Percentiles rank a stretch among this genome's conserved stretches.
These are phyloP conservation scores for Sporormia fimetaria DNA, from an alignment of 495 filamentous ascomycete genomes.

Conservation along the genomic window DNA sequence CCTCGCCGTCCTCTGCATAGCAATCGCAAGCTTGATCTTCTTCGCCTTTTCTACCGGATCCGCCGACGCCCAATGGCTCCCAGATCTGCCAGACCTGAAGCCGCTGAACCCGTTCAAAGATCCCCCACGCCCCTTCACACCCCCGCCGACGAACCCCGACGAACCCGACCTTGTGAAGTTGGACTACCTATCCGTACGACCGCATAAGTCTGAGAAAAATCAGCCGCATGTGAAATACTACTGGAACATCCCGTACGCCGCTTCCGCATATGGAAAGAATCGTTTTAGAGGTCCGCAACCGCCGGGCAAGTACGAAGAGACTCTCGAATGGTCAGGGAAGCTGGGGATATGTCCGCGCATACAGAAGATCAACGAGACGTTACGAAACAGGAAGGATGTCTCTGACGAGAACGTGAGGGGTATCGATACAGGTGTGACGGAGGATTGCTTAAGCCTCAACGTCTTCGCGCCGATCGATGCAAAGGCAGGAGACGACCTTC, in stretches of 20 bases:
- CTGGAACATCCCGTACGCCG: conserved; percentile 17
- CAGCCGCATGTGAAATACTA: conserved; percentile 1
- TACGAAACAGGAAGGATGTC: conserved; percentile 8
- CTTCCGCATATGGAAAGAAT: conserved; percentile 7
- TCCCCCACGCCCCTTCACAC: too few relatives aligned
- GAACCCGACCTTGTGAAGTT: conserved; percentile 13
- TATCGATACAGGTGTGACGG: conserved; percentile 4
- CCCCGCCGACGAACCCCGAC: conserved; percentile 1
- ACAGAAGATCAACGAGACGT: conserved; percentile 12
- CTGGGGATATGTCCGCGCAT: conserved; percentile 15
- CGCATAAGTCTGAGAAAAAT: conserved; percentile 7
- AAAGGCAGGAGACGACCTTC: conserved; percentile 12
- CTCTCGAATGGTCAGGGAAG: conserved; percentile 9
- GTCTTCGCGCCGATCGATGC: conserved; percentile 13
- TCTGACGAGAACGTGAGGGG: conserved; percentile 4
- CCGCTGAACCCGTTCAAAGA: too few relatives aligned
- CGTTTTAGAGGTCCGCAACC: conserved; percentile 14
- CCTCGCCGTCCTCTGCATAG: too few relatives aligned
- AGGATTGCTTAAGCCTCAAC: conserved; percentile 17
- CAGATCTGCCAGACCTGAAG: background rate
- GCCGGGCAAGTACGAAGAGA: background rate
- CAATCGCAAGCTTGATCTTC: too few relatives aligned
- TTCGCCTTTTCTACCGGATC: too few relatives aligned
- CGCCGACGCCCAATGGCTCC: conserved; percentile 3
- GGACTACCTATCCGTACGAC: conserved; percentile 10